These are phyloP conservation scores for Orbilia quercus DNA, from an alignment of 2,329 filamentous ascomycete genomes.

Conservation along the genomic window DNA sequence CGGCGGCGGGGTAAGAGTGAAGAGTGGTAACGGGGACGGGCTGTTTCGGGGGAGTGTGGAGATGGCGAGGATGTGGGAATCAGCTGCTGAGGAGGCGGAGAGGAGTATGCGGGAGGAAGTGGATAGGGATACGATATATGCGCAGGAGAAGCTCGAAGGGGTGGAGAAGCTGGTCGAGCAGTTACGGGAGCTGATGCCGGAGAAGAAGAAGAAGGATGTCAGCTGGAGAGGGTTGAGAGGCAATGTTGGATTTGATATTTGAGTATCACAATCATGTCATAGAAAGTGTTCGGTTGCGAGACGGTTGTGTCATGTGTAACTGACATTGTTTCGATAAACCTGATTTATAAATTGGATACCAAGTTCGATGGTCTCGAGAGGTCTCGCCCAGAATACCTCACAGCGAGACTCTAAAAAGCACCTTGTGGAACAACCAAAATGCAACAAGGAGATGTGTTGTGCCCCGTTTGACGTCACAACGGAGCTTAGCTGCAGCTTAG, in stretches of 20 bases:
- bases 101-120: constrained; percentile 33
- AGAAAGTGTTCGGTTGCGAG: no score
- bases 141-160: constrained; percentile 29
- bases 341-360: no score
- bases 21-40: not conserved
- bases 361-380: no score
- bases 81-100: constrained; percentile 51
- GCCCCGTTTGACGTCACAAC: constrained; percentile 47
- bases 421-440: no score
- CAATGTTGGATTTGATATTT: constrained; percentile 48
- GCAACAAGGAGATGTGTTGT: constrained; percentile 5
- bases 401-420: no score
- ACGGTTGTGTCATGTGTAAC: no score
- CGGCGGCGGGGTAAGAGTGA: constrained; percentile 22
- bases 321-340: no score
- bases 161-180: constrained; percentile 36
- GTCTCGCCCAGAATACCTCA: no score
- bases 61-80: constrained; percentile 45
- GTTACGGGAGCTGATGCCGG: constrained; percentile 27
- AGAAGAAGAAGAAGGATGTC: constrained; percentile 21
- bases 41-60: constrained; percentile 39
- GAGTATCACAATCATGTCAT: no score
- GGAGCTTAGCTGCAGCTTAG: constrained; percentile 1
- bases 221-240: constrained; percentile 46
- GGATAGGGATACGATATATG: constrained; percentile 27